Evolutionary conservation across 2,329 filamentous ascomycete genomes (phyloP), one percentile per base, ranked within the genome.

Genomic region (Thielaviopsis ethacetica): DNA sequence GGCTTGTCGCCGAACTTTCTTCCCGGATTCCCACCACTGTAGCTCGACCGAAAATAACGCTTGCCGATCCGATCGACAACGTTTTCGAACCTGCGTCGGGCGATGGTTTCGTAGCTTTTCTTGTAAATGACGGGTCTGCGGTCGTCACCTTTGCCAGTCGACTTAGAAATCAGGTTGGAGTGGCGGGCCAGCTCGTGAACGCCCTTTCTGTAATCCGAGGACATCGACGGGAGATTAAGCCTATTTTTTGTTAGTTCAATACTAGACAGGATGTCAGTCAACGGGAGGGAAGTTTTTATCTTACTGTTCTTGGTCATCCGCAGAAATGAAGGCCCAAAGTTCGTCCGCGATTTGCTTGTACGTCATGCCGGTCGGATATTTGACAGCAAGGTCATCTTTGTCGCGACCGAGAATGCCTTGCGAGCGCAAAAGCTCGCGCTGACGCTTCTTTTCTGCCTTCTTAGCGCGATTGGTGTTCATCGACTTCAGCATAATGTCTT

Each of bases 121-220:
- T 62, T 62, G 63, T 84, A 84, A 1, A 97, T 76, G 0, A 88
- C 77, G 0, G 90, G 86, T 64, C 87, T 88, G 27, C 93, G 83
- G 55, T 81, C 78, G 22, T 80, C 77, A 7, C 85, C 89, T 55
- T 79, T 79, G 1, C 91, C 91, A 21, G 81, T 79, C 0, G 91
- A 96, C 67, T 91, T 88, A 2, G 91, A 95, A 63, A 85, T 91
- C 61, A 97, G 73, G 17, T 82, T 83, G 67, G 96, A 81, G 44
- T 78, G 78, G 65, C 80, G 80, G 13, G 88, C 89, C 47, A 95
- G 71, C 61, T 88, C 81, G 68, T 98, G 93, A 19, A 97, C 77
- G 5, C 83, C 73, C 68, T 88, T 91, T 55, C 93, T 84, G 47
- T 84, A 79, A 52, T 78, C 72, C 62, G 89, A 88, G 59, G 88